Base-by-base conservation (phyloP, 2,329 filamentous ascomycete genomes). In the Furcasterigmium furcatum region DNA sequence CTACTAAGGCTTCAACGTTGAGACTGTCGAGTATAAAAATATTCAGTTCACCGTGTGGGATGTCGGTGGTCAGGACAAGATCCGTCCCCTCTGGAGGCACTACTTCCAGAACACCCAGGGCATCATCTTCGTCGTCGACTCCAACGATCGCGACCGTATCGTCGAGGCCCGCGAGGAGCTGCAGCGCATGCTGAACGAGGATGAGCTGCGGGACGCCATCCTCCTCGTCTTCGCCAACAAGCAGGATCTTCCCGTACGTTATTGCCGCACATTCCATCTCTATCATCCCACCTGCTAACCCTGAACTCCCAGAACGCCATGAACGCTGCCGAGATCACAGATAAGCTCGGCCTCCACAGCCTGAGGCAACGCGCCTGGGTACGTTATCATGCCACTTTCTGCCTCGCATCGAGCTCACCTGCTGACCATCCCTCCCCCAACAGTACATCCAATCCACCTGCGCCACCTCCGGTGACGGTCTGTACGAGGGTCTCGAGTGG, bases 1-100 rank as follows among this genome's bases (percentile, higher is more conserved):
- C 19, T 36, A 16, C 34, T n/a, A n/a, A 36, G 34, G 34, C 58
- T 97, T 97, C 81, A 97, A 97, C 80, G 94, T 97, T 70, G 92
- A 97, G 79, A 95, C 91, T 5, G 91, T 97, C 61, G 95, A 91
- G 57, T 96, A 96, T 79, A 96, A 96, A 81, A 97, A 97, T 70
- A 91, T 96, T 72, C 95, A 96, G 73, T 97, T 97, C 78, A 97
- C 95, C 62, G 92, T 97, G 53, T 97, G 92, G 92, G 92, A 97
- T 76, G 92, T 97, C 49, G 92, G 92, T 70, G 92, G 92, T 55
- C 92, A 97, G 78, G 92, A 97, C 80, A 97, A 97, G 85, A 97
- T 97, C 63, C 82, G 92, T 56, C 92, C 92, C 52, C 76, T 97
- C 50, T 97, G 92, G 92, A 85, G 92, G 72, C 92, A 97, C 77